phyloP scores from a whole-genome alignment of 2,329 filamentous ascomycete genomes.

The Penicillium sp. region DNA sequence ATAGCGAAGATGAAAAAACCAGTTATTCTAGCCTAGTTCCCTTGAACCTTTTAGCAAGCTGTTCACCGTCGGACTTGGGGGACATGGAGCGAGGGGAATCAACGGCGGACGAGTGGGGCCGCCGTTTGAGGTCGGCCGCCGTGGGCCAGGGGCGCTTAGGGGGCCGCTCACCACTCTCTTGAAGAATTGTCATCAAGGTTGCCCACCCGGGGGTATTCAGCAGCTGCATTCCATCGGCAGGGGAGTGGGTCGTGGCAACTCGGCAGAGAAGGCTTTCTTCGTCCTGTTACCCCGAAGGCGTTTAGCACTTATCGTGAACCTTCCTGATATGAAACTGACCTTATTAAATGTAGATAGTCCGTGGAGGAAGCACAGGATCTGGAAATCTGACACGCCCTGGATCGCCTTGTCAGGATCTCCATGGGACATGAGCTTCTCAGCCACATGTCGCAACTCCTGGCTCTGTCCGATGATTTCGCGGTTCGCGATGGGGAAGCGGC shows the following conservation, averaged over 20 bases:
- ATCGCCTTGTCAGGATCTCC: constrained; percentile 63
- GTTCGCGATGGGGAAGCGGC: constrained; percentile 86
- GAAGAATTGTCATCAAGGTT: constrained; percentile 86
- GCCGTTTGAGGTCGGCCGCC: constrained; percentile 40
- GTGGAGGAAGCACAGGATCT: constrained; percentile 85
- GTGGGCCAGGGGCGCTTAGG: constrained; percentile 64
- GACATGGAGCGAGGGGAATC: constrained; percentile 35
- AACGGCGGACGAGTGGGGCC: constrained; percentile 14
- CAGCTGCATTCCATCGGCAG: constrained; percentile 77
- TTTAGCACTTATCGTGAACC: constrained; percentile 11
- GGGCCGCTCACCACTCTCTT: constrained; percentile 96
- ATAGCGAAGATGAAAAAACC: constrained; percentile 10
- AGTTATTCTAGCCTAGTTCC: constrained; percentile 56
- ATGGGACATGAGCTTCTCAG: constrained; percentile 67
- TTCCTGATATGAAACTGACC: constrained; percentile 54
- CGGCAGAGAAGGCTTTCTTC: constrained; percentile 84
- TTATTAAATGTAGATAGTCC: constrained; percentile 78
- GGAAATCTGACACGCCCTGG: constrained; percentile 83
- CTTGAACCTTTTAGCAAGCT: constrained; percentile 66
- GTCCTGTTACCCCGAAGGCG: constrained; percentile 58
- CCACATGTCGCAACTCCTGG: constrained; percentile 71
- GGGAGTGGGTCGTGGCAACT: constrained; percentile 77
- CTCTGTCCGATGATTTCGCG: constrained; percentile 81
- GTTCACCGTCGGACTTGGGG: constrained; percentile 54
- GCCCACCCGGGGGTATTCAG: constrained; percentile 90